Evolutionary conservation across 768 basidiomycete species (phyloP), one percentile per base, ranked within the genome.

Genomic region (Tremella fuciformis): DNA sequence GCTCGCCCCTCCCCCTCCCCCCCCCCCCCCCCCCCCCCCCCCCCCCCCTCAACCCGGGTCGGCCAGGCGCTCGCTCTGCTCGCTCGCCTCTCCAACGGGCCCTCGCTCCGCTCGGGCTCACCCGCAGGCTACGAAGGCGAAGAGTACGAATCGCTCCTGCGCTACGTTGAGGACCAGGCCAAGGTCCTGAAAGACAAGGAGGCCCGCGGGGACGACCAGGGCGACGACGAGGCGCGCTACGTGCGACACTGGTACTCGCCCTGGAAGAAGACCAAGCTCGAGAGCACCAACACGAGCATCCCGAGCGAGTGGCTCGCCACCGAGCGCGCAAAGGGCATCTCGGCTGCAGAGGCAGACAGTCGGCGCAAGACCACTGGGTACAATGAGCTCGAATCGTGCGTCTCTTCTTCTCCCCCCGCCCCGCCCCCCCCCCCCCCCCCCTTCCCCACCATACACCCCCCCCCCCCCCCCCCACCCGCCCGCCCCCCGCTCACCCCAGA

Each of bases 211-310:
- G 73, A 67, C 15, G 71, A 74, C 6, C 78, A 77, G 1, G 78
- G 78, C 16, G 79, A 80, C 3, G 66, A 65, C 46, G 59, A 72
- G 16, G 60, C 52, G 29, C 63, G 76, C 62, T 66, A 65, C 38
- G 65, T 56, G 40, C 70, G 81, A 16, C 62, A 78, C 1, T 82
- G 81, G 81, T 82, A 81, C 62, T 71, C 76, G 22, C 81, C 81
- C 13, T 82, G 81, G 81, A 80, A 79, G 65, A 80, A 69, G 57
- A 68, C 75, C 42, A 70, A 70, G 44, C 66, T 72, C 13, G 48
- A 70, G 34, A 55, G 53, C 48, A 65, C 71, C 13, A 64, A 70
- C 34, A 71, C 69, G 71, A 76, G 78, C 67, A 70, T 79, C 15
- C 78, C 80, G 3, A 58, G 60, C 24, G 75, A 76, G 59, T 80